phyloP scores from a whole-genome alignment of 225 moss, liverwort and hornwort species.

The Anthoceros angustus region DNA sequence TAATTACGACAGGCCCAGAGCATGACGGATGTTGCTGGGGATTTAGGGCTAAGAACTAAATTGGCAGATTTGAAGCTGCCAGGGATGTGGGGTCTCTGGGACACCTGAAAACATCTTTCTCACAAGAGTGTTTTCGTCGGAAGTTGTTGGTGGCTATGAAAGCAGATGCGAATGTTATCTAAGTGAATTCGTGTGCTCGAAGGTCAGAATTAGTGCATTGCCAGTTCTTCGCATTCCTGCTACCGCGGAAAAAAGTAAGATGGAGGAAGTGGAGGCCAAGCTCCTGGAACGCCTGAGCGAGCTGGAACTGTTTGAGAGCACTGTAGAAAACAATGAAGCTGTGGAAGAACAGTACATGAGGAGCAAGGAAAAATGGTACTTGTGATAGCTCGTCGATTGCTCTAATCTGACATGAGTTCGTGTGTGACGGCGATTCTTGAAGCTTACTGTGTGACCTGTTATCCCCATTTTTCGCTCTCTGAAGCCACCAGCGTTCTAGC shows the following conservation, averaged over 20 bases:
- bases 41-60: too few relatives aligned
- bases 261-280: conserved; percentile 11
- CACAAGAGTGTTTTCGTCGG: too few relatives aligned
- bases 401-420: neutral
- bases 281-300: conserved; percentile 59
- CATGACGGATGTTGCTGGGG: too few relatives aligned
- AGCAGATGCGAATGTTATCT: too few relatives aligned
- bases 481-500: neutral
- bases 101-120: too few relatives aligned
- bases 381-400: neutral
- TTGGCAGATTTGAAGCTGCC: too few relatives aligned
- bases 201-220: too few relatives aligned
- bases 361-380: neutral
- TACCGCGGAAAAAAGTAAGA: neutral
- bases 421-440: neutral
- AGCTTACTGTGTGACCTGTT: neutral
- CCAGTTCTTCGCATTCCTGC: neutral
- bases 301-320: conserved; percentile 36
- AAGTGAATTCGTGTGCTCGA: neutral
- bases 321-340: conserved; percentile 14
- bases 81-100: too few relatives aligned
- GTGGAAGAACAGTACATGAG: conserved; percentile 38
- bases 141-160: too few relatives aligned
- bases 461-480: too few relatives aligned
- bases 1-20: too few relatives aligned